Evolutionary conservation across 345 rosid genomes (phyloP).

Genomic region (Lumnitzera racemosa): DNA sequence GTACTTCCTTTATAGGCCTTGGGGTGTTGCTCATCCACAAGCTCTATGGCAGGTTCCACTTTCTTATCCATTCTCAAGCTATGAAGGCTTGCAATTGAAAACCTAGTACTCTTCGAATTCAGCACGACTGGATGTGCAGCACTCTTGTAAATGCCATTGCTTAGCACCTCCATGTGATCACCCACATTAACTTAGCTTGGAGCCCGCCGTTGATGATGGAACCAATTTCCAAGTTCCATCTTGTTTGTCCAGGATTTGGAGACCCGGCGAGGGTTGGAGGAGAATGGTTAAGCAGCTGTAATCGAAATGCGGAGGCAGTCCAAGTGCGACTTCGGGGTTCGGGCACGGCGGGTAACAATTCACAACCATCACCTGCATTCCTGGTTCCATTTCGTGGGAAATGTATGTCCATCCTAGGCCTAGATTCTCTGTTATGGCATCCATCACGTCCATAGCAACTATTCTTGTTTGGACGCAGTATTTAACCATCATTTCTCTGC

Average conservation of each 20-base stretch:
- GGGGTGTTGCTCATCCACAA: slow-evolving; percentile 39
- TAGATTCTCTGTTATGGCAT: slow-evolving; percentile 41
- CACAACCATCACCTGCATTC: slow-evolving; percentile 51
- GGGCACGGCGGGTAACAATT: slow-evolving; percentile 67
- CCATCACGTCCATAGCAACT: slow-evolving; percentile 36
- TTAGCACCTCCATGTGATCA: slow-evolving; percentile 59
- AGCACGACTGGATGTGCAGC: slow-evolving; percentile 41
- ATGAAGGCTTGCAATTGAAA: slow-evolving; percentile 62
- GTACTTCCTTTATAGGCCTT: slow-evolving; percentile 45
- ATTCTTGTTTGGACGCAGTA: slow-evolving; percentile 29
- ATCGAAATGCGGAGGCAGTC: slow-evolving; percentile 63
- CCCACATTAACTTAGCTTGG: slow-evolving; percentile 62
- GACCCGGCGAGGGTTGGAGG: slow-evolving; percentile 47
- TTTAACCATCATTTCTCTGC: slow-evolving; percentile 52
- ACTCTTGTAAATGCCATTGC: slow-evolving; percentile 61
- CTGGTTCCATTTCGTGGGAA: slow-evolving; percentile 31
- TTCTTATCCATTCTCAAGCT: slow-evolving; percentile 57
- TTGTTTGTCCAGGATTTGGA: slow-evolving; percentile 32
- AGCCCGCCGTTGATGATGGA: slow-evolving; percentile 39
- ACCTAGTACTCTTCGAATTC: slow-evolving; percentile 30
- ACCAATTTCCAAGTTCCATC: slow-evolving; percentile 37
- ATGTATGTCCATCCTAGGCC: slow-evolving; percentile 39
- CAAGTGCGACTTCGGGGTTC: slow-evolving; percentile 28
- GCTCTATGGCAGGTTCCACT: slow-evolving; percentile 44
- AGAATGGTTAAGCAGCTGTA: slow-evolving; percentile 51